Conservation (phyloP, 2,329 filamentous ascomycete genomes). For the Emergomyces orientalis region DNA sequence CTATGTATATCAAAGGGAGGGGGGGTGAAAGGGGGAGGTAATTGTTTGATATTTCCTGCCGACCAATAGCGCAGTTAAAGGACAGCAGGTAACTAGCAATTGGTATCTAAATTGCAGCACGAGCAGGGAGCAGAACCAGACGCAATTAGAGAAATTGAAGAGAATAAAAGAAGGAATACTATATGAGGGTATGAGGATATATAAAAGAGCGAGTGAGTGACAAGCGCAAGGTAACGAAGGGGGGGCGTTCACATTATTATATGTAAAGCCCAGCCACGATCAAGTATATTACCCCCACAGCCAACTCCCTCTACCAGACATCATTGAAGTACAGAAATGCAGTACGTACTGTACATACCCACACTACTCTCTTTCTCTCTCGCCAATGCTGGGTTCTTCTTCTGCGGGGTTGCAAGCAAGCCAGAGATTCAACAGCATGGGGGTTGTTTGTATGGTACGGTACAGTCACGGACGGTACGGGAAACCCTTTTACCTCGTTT, state of each 20-base stretch:
- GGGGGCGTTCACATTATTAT: not conserved
- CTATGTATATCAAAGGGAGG: slow-evolving; percentile 7
- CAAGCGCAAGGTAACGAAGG: not conserved
- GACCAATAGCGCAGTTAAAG: not conserved
- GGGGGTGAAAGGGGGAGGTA: not conserved
- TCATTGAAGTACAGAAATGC: too few species aligned
- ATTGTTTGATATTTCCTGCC: not conserved
- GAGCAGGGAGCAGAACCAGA: not conserved
- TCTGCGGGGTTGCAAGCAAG: not conserved
- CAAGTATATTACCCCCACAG: too few species aligned
- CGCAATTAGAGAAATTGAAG: not conserved
- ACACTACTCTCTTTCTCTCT: not conserved
- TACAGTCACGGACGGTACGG: not conserved
- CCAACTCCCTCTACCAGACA: too few species aligned
- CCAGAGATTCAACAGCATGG: not conserved
- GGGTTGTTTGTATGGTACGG: not conserved
- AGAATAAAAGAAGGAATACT: not conserved
- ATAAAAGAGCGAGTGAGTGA: not conserved
- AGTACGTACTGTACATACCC: not conserved
- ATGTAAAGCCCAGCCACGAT: too few species aligned
- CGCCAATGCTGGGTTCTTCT: not conserved
- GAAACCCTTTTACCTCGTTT: not conserved
- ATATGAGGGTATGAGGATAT: too few species aligned
- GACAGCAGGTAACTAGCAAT: not conserved
- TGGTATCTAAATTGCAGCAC: not conserved